Conservation (phyloP, 306 rosid genomes). For the Gastrolobium bilobum region DNA sequence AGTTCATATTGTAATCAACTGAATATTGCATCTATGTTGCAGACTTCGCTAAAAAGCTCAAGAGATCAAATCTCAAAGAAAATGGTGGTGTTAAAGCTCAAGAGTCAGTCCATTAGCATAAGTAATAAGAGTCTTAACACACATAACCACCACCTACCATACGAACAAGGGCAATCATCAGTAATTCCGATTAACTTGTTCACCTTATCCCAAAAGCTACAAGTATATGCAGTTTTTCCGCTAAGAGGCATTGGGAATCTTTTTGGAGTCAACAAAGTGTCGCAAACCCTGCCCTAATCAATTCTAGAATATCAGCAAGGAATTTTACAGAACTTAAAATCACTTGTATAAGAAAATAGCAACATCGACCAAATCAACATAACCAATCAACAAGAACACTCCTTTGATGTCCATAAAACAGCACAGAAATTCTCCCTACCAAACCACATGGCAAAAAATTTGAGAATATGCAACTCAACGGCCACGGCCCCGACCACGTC, state of each 20-base stretch:
- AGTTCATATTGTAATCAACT: no score
- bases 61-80: neutral
- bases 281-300: neutral
- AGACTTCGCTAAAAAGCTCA: neutral
- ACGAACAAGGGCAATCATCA: no score
- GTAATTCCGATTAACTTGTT: neutral
- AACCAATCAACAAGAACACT: constrained; percentile 26
- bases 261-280: neutral
- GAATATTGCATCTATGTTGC: neutral
- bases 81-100: neutral
- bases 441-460: no score
- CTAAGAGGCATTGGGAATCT: neutral
- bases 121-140: neutral
- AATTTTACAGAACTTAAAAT: constrained; percentile 34
- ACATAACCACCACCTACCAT: neutral
- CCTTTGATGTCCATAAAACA: no score
- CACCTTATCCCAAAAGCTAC: neutral
- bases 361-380: constrained; percentile 41
- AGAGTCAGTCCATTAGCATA: neutral
- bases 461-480: no score
- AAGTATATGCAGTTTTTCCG: neutral
- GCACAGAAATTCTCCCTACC: no score
- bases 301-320: neutral
- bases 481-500: no score
- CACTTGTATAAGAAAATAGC: constrained; percentile 19